A percentile compares a stretch with the other conserved stretches of the same genome.
Evolutionary conservation across 306 rosid species (phyloP).

Genomic region (Herpetospermum pedunculosum): DNA sequence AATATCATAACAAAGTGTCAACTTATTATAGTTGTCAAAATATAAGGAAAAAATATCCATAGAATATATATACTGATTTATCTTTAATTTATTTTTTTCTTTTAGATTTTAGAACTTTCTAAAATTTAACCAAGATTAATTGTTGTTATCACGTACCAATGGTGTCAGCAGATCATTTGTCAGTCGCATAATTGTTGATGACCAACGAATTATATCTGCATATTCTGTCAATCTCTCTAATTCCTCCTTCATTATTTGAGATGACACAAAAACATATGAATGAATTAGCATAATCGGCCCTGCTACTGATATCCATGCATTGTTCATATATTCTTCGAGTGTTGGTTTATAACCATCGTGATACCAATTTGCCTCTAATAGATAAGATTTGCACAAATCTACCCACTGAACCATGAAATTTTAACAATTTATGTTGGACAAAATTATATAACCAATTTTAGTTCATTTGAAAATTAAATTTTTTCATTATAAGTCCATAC

Average conservation of each 20-base stretch:
- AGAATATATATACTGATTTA: too few relatives aligned
- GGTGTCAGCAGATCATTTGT: constrained; percentile 15
- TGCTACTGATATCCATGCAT: constrained; percentile 16
- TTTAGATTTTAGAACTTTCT: not conserved
- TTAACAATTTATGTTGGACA: too few relatives aligned
- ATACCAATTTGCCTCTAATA: constrained; percentile 6
- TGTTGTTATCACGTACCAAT: not conserved
- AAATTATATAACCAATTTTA: too few relatives aligned
- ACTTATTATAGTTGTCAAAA: not conserved
- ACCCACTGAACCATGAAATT: not conserved
- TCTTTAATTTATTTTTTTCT: not conserved
- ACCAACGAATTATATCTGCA: not conserved
- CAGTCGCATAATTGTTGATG: constrained; percentile 2
- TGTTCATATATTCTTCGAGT: not conserved
- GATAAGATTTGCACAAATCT: not conserved
- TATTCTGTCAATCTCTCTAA: too few relatives aligned
- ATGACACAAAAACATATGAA: too few relatives aligned
- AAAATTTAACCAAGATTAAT: not conserved
- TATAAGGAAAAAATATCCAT: not conserved
- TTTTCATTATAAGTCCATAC: not conserved
- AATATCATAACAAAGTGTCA: not conserved
- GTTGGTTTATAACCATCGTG: not conserved
- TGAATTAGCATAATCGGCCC: too few relatives aligned
- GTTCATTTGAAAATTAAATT: too few relatives aligned
- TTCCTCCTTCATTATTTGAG: too few relatives aligned